Evolutionary conservation across 1,139 yeast species (phyloP).

Genomic region (Meyerozyma guilliermondii): DNA sequence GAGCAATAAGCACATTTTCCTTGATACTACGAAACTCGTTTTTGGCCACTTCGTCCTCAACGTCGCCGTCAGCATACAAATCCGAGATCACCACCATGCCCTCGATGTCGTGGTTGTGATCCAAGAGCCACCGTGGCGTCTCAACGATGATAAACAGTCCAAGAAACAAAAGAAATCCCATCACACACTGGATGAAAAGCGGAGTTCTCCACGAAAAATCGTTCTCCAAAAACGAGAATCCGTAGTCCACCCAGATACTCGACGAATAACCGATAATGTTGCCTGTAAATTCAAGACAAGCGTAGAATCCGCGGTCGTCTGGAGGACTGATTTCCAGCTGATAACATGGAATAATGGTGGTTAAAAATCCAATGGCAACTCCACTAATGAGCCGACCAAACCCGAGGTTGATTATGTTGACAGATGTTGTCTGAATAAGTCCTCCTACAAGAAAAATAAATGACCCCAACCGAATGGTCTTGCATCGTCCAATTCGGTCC

Average conservation of each 20-base stretch:
- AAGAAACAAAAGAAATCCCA: slow-evolving; percentile 61
- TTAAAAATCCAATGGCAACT: slow-evolving; percentile 80
- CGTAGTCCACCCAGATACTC: slow-evolving; percentile 89
- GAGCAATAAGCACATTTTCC: slow-evolving; percentile 47
- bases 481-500: slow-evolving; percentile 75
- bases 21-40: slow-evolving; percentile 33
- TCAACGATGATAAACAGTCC: slow-evolving; percentile 82
- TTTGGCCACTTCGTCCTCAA: slow-evolving; percentile 19
- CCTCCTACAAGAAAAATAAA: slow-evolving; percentile 81
- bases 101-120: slow-evolving; percentile 84
- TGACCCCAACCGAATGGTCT: slow-evolving; percentile 80
- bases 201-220: slow-evolving; percentile 76
- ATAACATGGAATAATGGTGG: slow-evolving; percentile 94
- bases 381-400: slow-evolving; percentile 80
- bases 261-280: slow-evolving; percentile 82
- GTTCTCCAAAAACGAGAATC: slow-evolving; percentile 55
- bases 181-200: slow-evolving; percentile 65
- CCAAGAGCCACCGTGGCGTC: slow-evolving; percentile 85
- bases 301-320: slow-evolving; percentile 80
- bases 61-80: slow-evolving; percentile 42
- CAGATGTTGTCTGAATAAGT: slow-evolving; percentile 57
- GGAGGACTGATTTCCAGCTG: slow-evolving; percentile 92
- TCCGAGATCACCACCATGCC: slow-evolving; percentile 55
- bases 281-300: slow-evolving; percentile 90
- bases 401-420: slow-evolving; percentile 47